Percentiles rank a stretch among this genome's conserved stretches.
These are phyloP conservation scores for Oropetium thomaeum DNA, from an alignment of 176 grass and related monocot genomes.

Conservation along the genomic window DNA sequence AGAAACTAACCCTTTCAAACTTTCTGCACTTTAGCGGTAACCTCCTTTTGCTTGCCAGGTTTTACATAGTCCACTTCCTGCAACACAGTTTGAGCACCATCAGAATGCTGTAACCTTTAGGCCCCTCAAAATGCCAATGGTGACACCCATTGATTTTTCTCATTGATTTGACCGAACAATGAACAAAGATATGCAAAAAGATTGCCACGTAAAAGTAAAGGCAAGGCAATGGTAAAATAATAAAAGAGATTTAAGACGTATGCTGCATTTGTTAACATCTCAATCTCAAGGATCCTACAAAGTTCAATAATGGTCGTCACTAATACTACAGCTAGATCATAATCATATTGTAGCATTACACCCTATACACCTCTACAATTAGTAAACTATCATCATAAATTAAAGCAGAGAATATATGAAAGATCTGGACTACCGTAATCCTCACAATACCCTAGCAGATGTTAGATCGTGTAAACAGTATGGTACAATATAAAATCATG, in stretches of 20 bases:
- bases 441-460: neutral
- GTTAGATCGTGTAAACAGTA: neutral
- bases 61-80: neutral
- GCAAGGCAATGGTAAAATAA: neutral
- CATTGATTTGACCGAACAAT: neutral
- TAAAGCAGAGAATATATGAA: neutral
- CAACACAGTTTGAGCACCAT: neutral
- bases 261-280: neutral
- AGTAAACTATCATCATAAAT: neutral
- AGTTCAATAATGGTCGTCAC: neutral
- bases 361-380: neutral
- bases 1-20: neutral
- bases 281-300: neutral
- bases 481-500: neutral
- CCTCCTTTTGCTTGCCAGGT: neutral
- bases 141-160: neutral
- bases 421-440: neutral
- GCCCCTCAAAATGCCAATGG: neutral
- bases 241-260: neutral
- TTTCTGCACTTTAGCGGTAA: slow-evolving; percentile 1
- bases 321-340: neutral
- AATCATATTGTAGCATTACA: neutral
- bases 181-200: neutral
- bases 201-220: neutral
- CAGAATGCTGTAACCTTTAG: neutral